Evolutionary conservation across 2,329 filamentous ascomycete genomes (phyloP), one percentile per base, ranked within the genome.

Genomic region (Beauveria sp.): DNA sequence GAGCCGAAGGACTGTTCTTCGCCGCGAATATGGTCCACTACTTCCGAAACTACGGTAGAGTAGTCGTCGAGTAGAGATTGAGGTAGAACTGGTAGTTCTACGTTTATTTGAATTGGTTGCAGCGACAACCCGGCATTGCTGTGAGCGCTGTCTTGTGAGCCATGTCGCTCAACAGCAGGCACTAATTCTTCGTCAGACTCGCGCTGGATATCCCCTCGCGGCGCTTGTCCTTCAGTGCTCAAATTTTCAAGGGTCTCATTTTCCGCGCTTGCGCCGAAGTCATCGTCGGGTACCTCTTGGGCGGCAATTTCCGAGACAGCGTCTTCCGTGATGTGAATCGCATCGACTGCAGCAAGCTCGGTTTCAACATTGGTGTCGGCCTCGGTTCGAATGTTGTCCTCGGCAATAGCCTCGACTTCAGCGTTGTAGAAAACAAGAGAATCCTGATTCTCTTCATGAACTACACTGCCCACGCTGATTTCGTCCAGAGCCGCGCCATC

Each of bases 1-100:
- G 68, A 68, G 9, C 64, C 62, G 16, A 69, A 67, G 1, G 66
- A 66, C 1, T 66, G 63, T 16, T 70, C 64, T 58, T 75, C 66
- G 5, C 70, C 69, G 1, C 73, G 50, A 5, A 82, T 65, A 4
- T 65, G 68, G 42, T 78, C 72, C 16, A 81, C 69, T 2, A 71
- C 67, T 40, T 74, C 68, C 62, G 77, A 80, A 1, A 67, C 65
- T 3, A 74, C 64, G 10, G 61, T 59, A 2, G 61, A 63, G 60
- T 77, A 77, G 43, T 74, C 66, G 0, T 64, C 62, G 47, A 45
- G 42, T 8, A 18, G 28, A 8, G 16, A 24, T 4, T 52, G 6
- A 10, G 47, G 22, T 1, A 56, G 38, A 18, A 51, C 20, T 12
- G 64, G 55, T 16, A 66, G 43, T 24, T 55, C 54, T 6, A 66